phyloP scores from a whole-genome alignment of 129 eudicot genomes.

The Pittosporum tobira region DNA sequence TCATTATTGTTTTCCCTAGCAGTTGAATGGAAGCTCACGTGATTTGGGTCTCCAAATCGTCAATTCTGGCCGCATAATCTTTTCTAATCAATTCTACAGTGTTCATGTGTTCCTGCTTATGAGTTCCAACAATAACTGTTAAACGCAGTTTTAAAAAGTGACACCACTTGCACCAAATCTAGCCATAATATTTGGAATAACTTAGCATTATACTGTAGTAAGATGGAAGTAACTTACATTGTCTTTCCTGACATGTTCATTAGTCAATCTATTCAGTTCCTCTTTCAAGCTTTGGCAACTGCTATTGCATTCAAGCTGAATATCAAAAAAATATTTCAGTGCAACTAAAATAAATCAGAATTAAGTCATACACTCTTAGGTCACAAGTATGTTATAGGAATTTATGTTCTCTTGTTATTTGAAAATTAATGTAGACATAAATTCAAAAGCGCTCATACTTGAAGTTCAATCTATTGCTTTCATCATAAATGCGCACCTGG shows the following conservation, averaged over 20 bases:
- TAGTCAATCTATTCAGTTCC: constrained; percentile 40
- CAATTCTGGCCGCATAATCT: constrained; percentile 30
- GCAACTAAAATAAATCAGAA: constrained; percentile 7
- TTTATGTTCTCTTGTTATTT: constrained; percentile 1
- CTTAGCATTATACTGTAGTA: not conserved
- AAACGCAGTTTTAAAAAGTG: not conserved
- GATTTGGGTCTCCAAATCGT: constrained; percentile 38
- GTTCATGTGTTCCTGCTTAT: constrained; percentile 39
- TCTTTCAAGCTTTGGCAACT: constrained; percentile 37
- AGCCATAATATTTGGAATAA: not conserved
- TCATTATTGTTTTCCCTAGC: not conserved
- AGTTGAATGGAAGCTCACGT: constrained; percentile 16
- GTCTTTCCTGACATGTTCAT: constrained; percentile 34
- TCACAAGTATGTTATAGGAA: not conserved
- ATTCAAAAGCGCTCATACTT: not conserved
- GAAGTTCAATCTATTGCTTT: not conserved
- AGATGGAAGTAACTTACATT: constrained; percentile 25
- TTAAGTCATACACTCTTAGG: not conserved
- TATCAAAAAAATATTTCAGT: not conserved
- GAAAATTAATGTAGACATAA: not conserved
- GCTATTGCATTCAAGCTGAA: constrained; percentile 41
- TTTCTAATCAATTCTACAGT: constrained; percentile 32
- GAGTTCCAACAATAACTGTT: constrained; percentile 4
- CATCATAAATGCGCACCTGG: constrained; percentile 25
- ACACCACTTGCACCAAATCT: not conserved